phyloP scores from a whole-genome alignment of 1,284 basidiomycete genomes.

The Inonotus hispidus region DNA sequence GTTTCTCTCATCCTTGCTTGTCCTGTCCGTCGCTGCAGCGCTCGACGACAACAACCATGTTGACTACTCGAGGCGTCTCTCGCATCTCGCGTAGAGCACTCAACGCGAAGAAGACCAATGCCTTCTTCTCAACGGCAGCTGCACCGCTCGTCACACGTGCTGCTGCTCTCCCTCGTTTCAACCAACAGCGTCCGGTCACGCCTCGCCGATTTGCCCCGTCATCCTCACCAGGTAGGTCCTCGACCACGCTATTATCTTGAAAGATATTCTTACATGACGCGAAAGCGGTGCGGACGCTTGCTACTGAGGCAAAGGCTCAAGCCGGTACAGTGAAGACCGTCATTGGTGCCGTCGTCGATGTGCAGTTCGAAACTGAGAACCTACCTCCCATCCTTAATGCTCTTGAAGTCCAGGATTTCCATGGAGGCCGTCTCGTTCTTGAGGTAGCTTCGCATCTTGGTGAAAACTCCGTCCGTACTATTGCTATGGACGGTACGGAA shows the following conservation, averaged over 20 bases:
- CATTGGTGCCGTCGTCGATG: conserved; percentile 99
- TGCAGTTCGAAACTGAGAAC: conserved; percentile 86
- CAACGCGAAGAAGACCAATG: conserved; percentile 66
- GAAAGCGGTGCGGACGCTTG: conserved; percentile 75
- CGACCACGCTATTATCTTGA: conserved; percentile 8
- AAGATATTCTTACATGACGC: conserved; percentile 21
- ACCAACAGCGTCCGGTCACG: conserved; percentile 34
- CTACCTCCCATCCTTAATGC: conserved; percentile 98
- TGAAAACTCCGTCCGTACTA: conserved; percentile 97
- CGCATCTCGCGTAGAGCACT: conserved; percentile 78
- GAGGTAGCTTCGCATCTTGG: conserved; percentile 97
- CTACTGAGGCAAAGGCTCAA: conserved; percentile 74
- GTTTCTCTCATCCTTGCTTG: conserved; percentile 11
- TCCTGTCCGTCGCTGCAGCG: conserved; percentile 27
- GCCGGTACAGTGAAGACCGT: conserved; percentile 87
- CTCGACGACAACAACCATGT: conserved; percentile 46
- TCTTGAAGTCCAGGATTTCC: conserved; percentile 93
- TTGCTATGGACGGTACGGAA: conserved; percentile 99
- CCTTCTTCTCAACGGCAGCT: conserved; percentile 68
- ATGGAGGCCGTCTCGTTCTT: conserved; percentile 89
- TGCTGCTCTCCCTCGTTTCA: conserved; percentile 36
- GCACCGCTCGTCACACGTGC: conserved; percentile 40
- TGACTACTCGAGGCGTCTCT: conserved; percentile 76
- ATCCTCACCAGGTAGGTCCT: conserved; percentile 36
- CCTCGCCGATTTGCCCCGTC: conserved; percentile 42